Base-by-base conservation (phyloP, 805 yeast species). In the Peterozyma xylosa region DNA sequence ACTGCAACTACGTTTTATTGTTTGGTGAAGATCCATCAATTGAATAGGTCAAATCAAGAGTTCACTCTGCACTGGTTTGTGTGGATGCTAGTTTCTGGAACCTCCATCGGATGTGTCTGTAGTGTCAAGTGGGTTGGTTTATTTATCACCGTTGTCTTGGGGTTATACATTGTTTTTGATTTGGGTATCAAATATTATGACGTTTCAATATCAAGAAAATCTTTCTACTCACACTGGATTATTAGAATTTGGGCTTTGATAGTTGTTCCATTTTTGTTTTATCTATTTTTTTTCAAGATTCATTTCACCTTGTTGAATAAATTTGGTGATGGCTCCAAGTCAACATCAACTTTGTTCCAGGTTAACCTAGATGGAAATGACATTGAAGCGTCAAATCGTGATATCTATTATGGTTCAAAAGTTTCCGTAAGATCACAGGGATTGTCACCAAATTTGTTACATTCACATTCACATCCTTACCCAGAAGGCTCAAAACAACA, bases 401-500 rank as follows among this genome's bases (percentile, higher is more conserved):
- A 81, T 50, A 69, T 86, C 14, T 62, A 81, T 3, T 62, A 73
- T 45, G 87, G 78, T 15, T 77, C 71, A 5, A 57, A 64, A 38
- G 70, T 83, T 11, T 81, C 91, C 1, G 51, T 86, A 41, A 72
- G 86, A 56, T 78, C 82, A 21, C 86, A 82, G 52, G 89, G 88
- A 2, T 66, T 83, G 40, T 76, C 85, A 41, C 83, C 86, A 13
- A 80, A 84, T 42, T 71, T 87, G 50, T 66, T 93, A 49, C 99
- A 93, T 60, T 91, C 98, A 0, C 99, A 93, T 59, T 69, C 72
- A 14, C 95, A 86, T 59, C 62, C 73, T 11, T 93, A 82, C 59
- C 99, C 99, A 13, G 88, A 80, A 50, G 98, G 98, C 3, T 86
- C 96, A 2, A 74, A 76, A 49, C 98, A 93, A 65, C 97, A 90